Evolutionary conservation across 2,329 filamentous ascomycete species (phyloP), one percentile per base, ranked within the genome.

Genomic region (Cladophialophora bantiana): DNA sequence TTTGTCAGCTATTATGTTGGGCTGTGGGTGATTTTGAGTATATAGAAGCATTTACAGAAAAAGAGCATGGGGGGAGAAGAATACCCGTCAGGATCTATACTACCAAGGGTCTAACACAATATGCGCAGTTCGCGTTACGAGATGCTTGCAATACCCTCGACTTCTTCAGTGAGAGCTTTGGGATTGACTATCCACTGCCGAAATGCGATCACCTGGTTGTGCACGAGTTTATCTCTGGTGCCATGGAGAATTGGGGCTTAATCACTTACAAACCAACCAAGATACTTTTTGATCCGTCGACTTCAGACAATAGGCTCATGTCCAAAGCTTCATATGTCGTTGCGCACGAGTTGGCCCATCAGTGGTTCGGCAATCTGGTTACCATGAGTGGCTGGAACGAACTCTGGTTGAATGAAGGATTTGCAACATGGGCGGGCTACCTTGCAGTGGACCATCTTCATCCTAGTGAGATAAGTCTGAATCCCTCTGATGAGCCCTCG

Each of bases 361-460:
- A 96, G 81, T 97, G 94, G 94, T 97, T 97, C 74, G 93, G 93
- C 42, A 96, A 97, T 78, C 85, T 97, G 12, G 93, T 74, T 52
- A 97, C 94, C 6, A 97, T 97, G 93, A 92, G 96, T 78, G 97
- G 93, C 93, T 95, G 92, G 92, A 92, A 90, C 76, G 91, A 96
- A 81, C 86, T 95, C 48, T 97, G 93, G 93, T 85, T 96, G 59
- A 96, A 96, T 75, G 94, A 98, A 80, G 94, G 94, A 12, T 99
- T 99, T 76, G 95, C 95, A 50, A 99, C 95, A 2, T 98, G 94
- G 94, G 94, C 97, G 52, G 95, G 94, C 59, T 99, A 94, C 94
- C 86, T 94, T 68, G 94, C 93, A 7, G 88, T 94, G 65, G 92
- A 98, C 76, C 87, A 96, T 76, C 88, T 98, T 63, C 92, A 98